Evolutionary conservation across 257 asterid species (phyloP), one percentile per base, ranked within the genome.

Genomic region (Cordia subcordata): DNA sequence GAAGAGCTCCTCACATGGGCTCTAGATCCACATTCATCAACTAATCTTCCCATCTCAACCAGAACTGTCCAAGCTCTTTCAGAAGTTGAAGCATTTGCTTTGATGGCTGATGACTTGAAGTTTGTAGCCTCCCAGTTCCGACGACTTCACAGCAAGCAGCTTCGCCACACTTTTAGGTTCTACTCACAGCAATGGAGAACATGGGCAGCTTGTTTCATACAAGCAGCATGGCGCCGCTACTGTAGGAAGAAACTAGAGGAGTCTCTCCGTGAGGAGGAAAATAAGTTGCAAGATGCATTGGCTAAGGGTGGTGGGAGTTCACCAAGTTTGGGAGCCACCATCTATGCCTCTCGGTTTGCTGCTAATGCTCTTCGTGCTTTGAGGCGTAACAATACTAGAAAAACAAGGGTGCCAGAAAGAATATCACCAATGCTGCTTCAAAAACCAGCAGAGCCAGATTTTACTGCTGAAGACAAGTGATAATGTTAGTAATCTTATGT

Each of bases 1-100:
- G 99, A 93, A 69, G 99, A 93, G 87, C 96, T 93, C 61, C 83
- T 93, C 12, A 93, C 99, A 8, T 93, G 99, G 99, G 99, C 99
- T 23, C 76, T 93, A 15, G 96, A 86, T 66, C 99, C 99, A 14
- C 75, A 84, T 39, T 73, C 92, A 12, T 85, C 97, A 4, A 62
- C 95, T 1, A 93, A 89, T 76, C 96, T 93, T 45, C 97, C 97
- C 8, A 89, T 81, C 71, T 93, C 97, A 50, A 93, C 99, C 11
- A 62, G 99, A 79, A 89, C 97, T 5, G 97, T 93, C 3, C 94
- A 80, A 76, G 94, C 87, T 38, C 86, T 93, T n/a, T 79, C 90
- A 57, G 99, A 88, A 76, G 97, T 93, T 1, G 99, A 93, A 71
- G 99, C 96, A 13, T 93, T 93, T 61, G 96, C 99, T 6, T 50